Evolutionary conservation across 1,284 basidiomycete species (phyloP).

Genomic region (Trametes pubescens): DNA sequence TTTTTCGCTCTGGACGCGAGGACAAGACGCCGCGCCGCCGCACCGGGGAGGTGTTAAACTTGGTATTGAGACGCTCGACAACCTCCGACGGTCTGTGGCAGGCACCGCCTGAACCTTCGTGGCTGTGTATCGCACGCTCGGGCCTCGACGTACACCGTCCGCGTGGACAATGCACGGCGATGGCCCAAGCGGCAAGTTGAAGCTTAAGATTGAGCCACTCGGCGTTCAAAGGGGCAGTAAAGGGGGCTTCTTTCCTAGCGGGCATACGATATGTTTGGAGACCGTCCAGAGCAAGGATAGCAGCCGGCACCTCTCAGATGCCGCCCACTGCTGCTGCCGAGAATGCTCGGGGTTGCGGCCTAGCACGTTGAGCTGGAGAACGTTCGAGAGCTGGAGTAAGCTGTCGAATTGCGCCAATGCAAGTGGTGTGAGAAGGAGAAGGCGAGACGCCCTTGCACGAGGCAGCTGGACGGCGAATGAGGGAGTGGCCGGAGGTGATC

Average conservation of each 20-base stretch:
- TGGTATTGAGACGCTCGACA: background rate
- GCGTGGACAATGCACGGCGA: constrained; percentile 2
- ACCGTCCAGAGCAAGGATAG: background rate
- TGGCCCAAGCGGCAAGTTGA: constrained; percentile 3
- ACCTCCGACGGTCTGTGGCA: constrained; percentile 4
- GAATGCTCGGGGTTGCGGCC: background rate
- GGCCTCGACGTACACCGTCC: constrained; percentile 12
- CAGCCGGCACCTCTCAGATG: background rate
- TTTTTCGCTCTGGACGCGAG: background rate
- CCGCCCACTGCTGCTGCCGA: constrained; percentile 9
- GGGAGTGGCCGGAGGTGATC: background rate
- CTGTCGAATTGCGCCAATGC: constrained; percentile 6
- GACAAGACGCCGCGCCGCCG: constrained; percentile 11
- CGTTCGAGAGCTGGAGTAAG: constrained; percentile 13
- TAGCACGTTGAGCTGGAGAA: constrained; percentile 10
- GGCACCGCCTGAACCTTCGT: constrained; percentile 3
- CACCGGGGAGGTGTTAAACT: background rate
- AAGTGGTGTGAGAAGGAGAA: constrained; percentile 17
- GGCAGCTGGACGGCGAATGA: constrained; percentile 1
- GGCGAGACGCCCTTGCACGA: constrained; percentile 5
- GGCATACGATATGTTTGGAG: background rate
- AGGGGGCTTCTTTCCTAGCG: too few relatives aligned
- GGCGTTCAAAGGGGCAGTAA: background rate
- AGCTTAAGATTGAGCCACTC: constrained; percentile 14
- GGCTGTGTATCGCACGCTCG: constrained; percentile 3